A percentile compares a stretch with the other conserved stretches of the same genome.
phyloP scores from a whole-genome alignment of 1,284 basidiomycete genomes.

The Malassezia brasiliensis region DNA sequence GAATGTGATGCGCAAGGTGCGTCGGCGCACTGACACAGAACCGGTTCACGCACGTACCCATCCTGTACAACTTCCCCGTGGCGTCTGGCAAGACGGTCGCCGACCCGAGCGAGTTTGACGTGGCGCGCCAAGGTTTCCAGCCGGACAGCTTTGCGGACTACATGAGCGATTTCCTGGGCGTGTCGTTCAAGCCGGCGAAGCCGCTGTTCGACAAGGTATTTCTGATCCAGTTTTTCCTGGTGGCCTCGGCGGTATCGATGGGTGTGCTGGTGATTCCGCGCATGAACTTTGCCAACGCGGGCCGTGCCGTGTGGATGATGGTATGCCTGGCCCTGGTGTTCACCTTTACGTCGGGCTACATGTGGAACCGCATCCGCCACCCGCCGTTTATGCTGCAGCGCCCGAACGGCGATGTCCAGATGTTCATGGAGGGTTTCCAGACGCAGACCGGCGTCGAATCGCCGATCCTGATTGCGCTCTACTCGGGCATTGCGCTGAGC shows the following conservation, averaged over 20 bases:
- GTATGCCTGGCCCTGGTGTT: constrained; percentile 29
- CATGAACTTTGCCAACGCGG: constrained; percentile 11
- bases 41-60: constrained; percentile 6
- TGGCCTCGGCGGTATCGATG: constrained; percentile 4
- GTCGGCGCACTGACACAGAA: not conserved
- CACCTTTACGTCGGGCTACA: constrained; percentile 55
- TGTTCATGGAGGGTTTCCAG: constrained; percentile 71
- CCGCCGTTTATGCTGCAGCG: constrained; percentile 60
- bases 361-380: constrained; percentile 89
- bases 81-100: not conserved
- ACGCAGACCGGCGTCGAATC: constrained; percentile 88
- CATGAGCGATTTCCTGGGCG: constrained; percentile 17
- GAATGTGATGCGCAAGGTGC: constrained; percentile 6
- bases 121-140: not conserved
- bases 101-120: constrained; percentile 6
- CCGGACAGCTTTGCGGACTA: constrained; percentile 8
- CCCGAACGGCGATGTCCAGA: constrained; percentile 55
- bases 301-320: constrained; percentile 27
- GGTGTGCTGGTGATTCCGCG: constrained; percentile 21
- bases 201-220: constrained; percentile 16
- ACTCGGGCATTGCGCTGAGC: constrained; percentile 4
- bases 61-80: not conserved
- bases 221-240: constrained; percentile 11
- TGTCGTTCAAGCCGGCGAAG: constrained; percentile 17
- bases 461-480: constrained; percentile 73